Evolutionary conservation across 495 filamentous ascomycete genomes (phyloP).

Genomic region (Neurospora discreta): DNA sequence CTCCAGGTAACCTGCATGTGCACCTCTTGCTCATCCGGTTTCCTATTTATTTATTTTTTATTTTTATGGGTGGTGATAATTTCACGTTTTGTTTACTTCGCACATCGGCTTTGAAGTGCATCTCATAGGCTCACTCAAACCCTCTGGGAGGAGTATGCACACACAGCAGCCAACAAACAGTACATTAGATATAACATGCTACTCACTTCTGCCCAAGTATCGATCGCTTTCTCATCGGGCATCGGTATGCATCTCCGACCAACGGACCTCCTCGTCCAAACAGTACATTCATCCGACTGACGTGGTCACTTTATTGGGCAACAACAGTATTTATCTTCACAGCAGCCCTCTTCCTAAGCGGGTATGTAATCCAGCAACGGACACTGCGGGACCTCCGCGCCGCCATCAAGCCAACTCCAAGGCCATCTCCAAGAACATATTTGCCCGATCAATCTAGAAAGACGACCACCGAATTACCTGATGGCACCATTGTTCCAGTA

Average conservation of each 20-base stretch:
- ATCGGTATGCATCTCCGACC: slow-evolving; percentile 29
- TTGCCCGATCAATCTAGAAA: slow-evolving; percentile 28
- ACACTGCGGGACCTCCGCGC: slow-evolving; percentile 37
- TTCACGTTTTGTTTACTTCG: background rate
- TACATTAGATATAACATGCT: slow-evolving; percentile 22
- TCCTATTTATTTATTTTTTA: no score
- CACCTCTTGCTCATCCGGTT: background rate
- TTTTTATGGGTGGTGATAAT: background rate
- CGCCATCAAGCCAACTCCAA: slow-evolving; percentile 31
- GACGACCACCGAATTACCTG: slow-evolving; percentile 25
- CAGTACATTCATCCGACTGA: background rate
- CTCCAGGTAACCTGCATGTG: background rate
- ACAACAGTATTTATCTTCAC: slow-evolving; percentile 40
- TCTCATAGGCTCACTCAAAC: background rate
- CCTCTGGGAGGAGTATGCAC: background rate
- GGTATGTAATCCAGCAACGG: slow-evolving; percentile 44
- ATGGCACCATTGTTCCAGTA: slow-evolving; percentile 24
- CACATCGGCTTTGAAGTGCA: background rate
- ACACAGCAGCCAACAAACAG: background rate
- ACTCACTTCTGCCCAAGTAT: slow-evolving; percentile 43
- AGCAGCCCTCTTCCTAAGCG: slow-evolving; percentile 39
- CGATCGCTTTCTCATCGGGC: slow-evolving; percentile 35
- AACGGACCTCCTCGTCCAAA: background rate
- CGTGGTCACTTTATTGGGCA: background rate
- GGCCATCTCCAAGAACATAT: slow-evolving; percentile 32